Evolutionary conservation across 805 yeast species (phyloP).

Genomic region (Suhomyces vadensis): DNA sequence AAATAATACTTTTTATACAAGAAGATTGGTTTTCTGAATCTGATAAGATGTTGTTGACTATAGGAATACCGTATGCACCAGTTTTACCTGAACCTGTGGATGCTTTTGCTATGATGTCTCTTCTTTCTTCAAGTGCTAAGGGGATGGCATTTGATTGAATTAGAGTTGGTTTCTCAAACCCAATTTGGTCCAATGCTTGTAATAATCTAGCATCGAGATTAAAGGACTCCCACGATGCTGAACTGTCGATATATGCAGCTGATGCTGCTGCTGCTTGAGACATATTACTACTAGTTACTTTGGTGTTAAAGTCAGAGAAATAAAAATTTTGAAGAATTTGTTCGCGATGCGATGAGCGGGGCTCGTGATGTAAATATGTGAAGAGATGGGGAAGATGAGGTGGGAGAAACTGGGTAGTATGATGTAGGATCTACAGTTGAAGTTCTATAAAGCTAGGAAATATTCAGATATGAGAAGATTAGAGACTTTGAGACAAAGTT

Average conservation of each 20-base stretch:
- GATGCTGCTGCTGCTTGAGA: slow-evolving; percentile 48
- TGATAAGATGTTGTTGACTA: slow-evolving; percentile 68
- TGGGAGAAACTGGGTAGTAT: no score
- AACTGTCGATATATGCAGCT: slow-evolving; percentile 69
- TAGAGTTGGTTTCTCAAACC: slow-evolving; percentile 83
- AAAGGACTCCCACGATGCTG: slow-evolving; percentile 70
- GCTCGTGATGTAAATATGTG: background rate
- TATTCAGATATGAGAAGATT: no score
- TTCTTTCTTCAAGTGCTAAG: slow-evolving; percentile 82
- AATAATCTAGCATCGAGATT: slow-evolving; percentile 77
- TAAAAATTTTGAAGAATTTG: slow-evolving; percentile 5
- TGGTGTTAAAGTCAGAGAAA: background rate
- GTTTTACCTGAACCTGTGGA: slow-evolving; percentile 97
- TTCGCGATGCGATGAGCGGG: slow-evolving; percentile 12
- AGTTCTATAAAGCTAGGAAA: no score
- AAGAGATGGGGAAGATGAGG: background rate
- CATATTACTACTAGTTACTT: slow-evolving; percentile 7
- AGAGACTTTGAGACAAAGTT: no score
- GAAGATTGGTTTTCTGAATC: slow-evolving; percentile 22
- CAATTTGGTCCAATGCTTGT: slow-evolving; percentile 80
- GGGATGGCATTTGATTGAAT: slow-evolving; percentile 93
- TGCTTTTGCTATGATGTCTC: slow-evolving; percentile 92
- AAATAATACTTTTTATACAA: slow-evolving; percentile 57
- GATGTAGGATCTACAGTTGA: no score
- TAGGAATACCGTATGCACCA: slow-evolving; percentile 85